phyloP scores from a whole-genome alignment of 164 flowering plant species.

The Vitis riparia region DNA sequence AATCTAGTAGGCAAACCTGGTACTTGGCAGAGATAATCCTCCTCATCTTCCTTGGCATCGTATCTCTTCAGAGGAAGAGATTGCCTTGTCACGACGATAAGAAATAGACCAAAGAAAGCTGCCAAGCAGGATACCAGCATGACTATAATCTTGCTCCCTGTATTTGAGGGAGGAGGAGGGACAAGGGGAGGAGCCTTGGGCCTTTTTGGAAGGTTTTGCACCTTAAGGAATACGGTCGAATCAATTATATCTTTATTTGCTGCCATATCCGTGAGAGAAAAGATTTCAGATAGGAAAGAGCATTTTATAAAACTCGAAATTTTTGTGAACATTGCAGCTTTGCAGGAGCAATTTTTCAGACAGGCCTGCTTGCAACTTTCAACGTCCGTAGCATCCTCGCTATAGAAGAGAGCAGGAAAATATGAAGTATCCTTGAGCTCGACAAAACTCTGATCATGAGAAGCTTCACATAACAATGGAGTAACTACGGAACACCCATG shows the following conservation, averaged over 20 bases:
- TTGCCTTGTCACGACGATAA: neutral
- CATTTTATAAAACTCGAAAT: neutral
- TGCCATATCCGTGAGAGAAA: neutral
- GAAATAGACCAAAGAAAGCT: constrained; percentile 2
- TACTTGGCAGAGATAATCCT: constrained; percentile 9
- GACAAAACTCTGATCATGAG: neutral
- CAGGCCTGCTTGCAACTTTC: constrained; percentile 17
- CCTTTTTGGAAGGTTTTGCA: neutral
- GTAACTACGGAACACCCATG: constrained; percentile 4
- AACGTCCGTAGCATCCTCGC: neutral
- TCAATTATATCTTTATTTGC: neutral
- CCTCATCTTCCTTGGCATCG: constrained; percentile 2
- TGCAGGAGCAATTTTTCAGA: constrained; percentile 18
- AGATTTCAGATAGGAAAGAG: neutral
- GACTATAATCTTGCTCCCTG: neutral
- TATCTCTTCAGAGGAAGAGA: neutral
- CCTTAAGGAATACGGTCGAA: constrained; percentile 4
- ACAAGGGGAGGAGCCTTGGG: no score
- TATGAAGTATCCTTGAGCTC: neutral
- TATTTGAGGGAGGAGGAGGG: no score
- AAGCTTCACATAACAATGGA: neutral
- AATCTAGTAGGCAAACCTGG: constrained; percentile 13
- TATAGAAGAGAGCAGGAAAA: no score
- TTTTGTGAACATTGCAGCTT: constrained; percentile 7
- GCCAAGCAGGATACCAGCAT: neutral